Percentiles rank a stretch among this genome's conserved stretches.
Conservation (phyloP, 1,139 yeast genomes). For the Geotrichum bryndzae region DNA sequence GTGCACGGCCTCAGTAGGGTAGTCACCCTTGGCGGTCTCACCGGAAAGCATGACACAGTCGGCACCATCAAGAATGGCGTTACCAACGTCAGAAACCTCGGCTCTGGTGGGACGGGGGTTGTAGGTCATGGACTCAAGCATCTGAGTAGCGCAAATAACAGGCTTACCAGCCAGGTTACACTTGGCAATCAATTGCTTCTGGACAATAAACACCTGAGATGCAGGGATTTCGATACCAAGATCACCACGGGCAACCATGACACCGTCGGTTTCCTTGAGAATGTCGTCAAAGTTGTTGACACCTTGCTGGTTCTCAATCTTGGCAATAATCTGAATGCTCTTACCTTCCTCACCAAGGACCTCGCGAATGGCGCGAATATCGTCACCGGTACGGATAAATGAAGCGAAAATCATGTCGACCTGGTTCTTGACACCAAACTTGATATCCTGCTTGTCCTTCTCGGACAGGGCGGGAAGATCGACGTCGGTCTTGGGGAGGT, state of each 20-base stretch:
- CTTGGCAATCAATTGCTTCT: slow-evolving; percentile 97
- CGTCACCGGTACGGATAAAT: slow-evolving; percentile 91
- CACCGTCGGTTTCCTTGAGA: slow-evolving; percentile 93
- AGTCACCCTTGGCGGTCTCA: slow-evolving; percentile 99
- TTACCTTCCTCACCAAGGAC: slow-evolving; percentile 96
- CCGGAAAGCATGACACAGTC: slow-evolving; percentile 99
- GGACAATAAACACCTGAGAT: slow-evolving; percentile 96
- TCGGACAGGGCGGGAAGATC: slow-evolving; percentile 97
- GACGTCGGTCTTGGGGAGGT: slow-evolving; percentile 97
- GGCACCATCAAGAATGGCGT: slow-evolving; percentile 98
- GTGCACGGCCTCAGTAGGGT: slow-evolving; percentile 93
- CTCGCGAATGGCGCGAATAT: slow-evolving; percentile 81
- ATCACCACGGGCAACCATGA: slow-evolving; percentile 99
- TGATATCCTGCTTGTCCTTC: slow-evolving; percentile 86
- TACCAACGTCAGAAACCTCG: slow-evolving; percentile 98
- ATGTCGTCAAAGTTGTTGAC: slow-evolving; percentile 98
- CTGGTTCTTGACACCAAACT: slow-evolving; percentile 92
- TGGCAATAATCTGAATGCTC: slow-evolving; percentile 90
- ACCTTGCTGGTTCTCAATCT: slow-evolving; percentile 99
- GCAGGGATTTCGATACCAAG: slow-evolving; percentile 99
- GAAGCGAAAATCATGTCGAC: slow-evolving; percentile 99
- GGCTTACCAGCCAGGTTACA: slow-evolving; percentile 99
- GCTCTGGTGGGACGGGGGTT: slow-evolving; percentile 99
- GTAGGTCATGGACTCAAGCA: slow-evolving; percentile 98
- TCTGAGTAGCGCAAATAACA: slow-evolving; percentile 98